Evolutionary conservation across 495 filamentous ascomycete genomes (phyloP).

Genomic region (Penicillium mononematosum): DNA sequence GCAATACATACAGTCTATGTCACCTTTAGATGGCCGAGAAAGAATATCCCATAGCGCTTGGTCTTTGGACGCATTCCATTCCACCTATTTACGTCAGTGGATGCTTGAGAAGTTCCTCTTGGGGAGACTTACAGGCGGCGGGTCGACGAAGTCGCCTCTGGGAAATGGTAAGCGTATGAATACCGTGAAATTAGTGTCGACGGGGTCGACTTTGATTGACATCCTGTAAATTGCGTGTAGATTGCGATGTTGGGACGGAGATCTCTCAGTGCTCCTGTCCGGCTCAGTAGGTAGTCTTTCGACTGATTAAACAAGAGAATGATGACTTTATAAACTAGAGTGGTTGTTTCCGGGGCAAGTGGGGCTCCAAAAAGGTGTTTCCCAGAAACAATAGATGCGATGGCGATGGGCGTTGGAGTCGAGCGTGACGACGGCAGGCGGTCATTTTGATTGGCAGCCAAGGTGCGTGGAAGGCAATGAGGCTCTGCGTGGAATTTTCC

Average conservation of each 20-base stretch:
- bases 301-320: background rate
- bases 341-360: background rate
- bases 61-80: constrained; percentile 80
- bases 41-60: constrained; percentile 86
- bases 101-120: background rate
- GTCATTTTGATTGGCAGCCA: constrained; percentile 15
- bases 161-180: constrained; percentile 87
- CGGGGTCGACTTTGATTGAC: constrained; percentile 17
- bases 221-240: constrained; percentile 13
- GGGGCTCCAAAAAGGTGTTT: background rate
- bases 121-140: constrained; percentile 64
- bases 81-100: constrained; percentile 46
- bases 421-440: constrained; percentile 19
- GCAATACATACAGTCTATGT: constrained; percentile 69
- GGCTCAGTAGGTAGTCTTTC: background rate
- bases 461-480: constrained; percentile 15
- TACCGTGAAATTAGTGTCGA: constrained; percentile 60
- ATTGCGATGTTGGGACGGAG: constrained; percentile 6
- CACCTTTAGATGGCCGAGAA: constrained; percentile 67
- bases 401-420: constrained; percentile 10
- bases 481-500: constrained; percentile 4
- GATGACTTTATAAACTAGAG: background rate
- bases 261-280: background rate
- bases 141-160: constrained; percentile 84
- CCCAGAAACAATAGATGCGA: constrained; percentile 3